phyloP scores from a whole-genome alignment of 805 yeast genomes.

The Candida incommunis region DNA sequence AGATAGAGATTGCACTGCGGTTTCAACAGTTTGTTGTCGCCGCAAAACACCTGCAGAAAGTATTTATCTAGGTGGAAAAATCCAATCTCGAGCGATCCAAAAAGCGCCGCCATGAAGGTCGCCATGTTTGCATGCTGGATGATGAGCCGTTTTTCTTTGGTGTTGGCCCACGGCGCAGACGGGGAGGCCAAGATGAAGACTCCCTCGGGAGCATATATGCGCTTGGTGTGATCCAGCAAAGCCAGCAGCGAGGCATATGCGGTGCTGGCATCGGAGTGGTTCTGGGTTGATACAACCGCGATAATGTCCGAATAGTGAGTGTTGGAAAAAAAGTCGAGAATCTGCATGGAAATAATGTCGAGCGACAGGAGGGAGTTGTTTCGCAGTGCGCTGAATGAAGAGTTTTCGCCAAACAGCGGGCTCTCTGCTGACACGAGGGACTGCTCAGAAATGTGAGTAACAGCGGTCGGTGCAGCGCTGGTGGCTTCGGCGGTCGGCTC shows the following conservation, averaged over 20 bases:
- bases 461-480: background rate
- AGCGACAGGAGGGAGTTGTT: slow-evolving; percentile 40
- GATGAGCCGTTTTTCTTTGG: slow-evolving; percentile 34
- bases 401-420: background rate
- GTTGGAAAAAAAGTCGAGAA: slow-evolving; percentile 46
- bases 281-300: slow-evolving; percentile 50
- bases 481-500: background rate
- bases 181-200: slow-evolving; percentile 6
- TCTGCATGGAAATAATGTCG: slow-evolving; percentile 72
- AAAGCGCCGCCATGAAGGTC: slow-evolving; percentile 73
- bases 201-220: slow-evolving; percentile 30
- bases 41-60: slow-evolving; percentile 73
- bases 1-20: slow-evolving; percentile 67
- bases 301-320: slow-evolving; percentile 68
- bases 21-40: slow-evolving; percentile 47
- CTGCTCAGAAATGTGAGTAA: background rate
- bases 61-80: slow-evolving; percentile 74
- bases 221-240: slow-evolving; percentile 63
- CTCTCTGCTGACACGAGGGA: background rate
- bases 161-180: slow-evolving; percentile 5
- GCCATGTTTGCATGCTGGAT: slow-evolving; percentile 77
- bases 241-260: slow-evolving; percentile 54
- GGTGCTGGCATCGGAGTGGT: slow-evolving; percentile 47
- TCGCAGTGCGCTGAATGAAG: slow-evolving; percentile 3
- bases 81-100: slow-evolving; percentile 77